These are phyloP conservation scores for Blastomyces emzantsi DNA, from an alignment of 2,329 filamentous ascomycete genomes.

Conservation along the genomic window DNA sequence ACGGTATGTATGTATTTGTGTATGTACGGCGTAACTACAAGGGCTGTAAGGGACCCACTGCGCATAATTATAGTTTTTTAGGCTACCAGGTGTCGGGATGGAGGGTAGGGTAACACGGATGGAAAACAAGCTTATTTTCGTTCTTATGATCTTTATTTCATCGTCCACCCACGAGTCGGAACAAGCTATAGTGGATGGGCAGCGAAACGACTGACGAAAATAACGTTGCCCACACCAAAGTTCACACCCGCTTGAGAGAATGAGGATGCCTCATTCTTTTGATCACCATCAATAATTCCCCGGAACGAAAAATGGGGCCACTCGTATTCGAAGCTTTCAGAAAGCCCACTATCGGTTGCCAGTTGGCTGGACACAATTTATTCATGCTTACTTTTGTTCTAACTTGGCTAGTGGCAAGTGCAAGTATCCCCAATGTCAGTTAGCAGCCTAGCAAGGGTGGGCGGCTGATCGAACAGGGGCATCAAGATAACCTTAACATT, in stretches of 20 bases:
- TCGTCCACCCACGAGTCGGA: background rate
- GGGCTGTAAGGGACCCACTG: background rate
- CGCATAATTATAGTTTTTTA: constrained; percentile 6
- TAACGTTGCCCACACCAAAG: background rate
- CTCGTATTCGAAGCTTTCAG: background rate
- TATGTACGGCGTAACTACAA: background rate
- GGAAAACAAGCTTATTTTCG: constrained; percentile 8
- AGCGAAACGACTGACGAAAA: background rate
- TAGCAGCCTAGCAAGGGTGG: background rate
- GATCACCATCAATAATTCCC: background rate
- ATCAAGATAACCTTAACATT: constrained; percentile 9
- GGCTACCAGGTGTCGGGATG: background rate
- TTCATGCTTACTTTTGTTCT: background rate
- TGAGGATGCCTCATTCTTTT: background rate
- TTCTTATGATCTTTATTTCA: constrained; percentile 7
- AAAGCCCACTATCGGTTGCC: background rate
- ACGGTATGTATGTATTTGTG: background rate
- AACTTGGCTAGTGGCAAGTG: background rate
- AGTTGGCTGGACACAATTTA: background rate
- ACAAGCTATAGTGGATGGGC: background rate
- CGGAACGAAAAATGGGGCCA: background rate
- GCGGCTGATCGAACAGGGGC: constrained; percentile 9
- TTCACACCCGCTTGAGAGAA: background rate
- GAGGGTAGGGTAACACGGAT: constrained; percentile 8
- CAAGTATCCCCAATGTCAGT: background rate